Percentiles rank a stretch among this genome's conserved stretches.
These are phyloP conservation scores for Lecanicillium sp. DNA, from an alignment of 2,329 filamentous ascomycete genomes.

Conservation along the genomic window DNA sequence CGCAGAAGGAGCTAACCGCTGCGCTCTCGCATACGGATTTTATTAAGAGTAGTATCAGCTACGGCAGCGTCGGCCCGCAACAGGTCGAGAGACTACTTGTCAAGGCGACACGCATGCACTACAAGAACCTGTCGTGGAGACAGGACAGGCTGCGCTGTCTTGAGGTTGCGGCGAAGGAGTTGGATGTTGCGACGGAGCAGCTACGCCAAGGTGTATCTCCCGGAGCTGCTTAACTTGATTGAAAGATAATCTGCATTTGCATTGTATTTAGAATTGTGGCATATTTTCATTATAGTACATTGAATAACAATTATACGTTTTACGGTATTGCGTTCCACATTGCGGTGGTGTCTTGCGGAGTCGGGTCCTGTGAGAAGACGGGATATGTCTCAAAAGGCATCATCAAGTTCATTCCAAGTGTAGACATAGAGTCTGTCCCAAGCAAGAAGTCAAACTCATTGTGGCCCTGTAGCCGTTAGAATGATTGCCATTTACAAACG, in stretches of 20 bases:
- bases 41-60: slow-evolving; percentile 5
- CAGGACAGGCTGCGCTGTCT: background rate
- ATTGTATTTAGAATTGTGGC: background rate
- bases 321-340: background rate
- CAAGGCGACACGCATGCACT: background rate
- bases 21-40: slow-evolving; percentile 2
- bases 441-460: slow-evolving; percentile 9
- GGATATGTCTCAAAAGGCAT: slow-evolving; percentile 8
- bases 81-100: background rate
- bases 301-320: background rate
- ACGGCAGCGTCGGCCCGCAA: slow-evolving; percentile 1
- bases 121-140: background rate
- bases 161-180: background rate
- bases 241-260: background rate
- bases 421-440: slow-evolving; percentile 4
- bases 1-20: slow-evolving; percentile 23
- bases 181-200: background rate
- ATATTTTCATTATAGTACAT: background rate
- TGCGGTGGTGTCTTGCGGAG: background rate
- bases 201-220: background rate
- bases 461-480: slow-evolving; percentile 2
- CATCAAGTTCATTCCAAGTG: slow-evolving; percentile 1
- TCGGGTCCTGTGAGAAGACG: background rate
- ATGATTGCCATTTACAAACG: background rate
- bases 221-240: too few species aligned